Evolutionary conservation across 75 land plant genomes (phyloP).

Genomic region (Larix kaempferi): DNA sequence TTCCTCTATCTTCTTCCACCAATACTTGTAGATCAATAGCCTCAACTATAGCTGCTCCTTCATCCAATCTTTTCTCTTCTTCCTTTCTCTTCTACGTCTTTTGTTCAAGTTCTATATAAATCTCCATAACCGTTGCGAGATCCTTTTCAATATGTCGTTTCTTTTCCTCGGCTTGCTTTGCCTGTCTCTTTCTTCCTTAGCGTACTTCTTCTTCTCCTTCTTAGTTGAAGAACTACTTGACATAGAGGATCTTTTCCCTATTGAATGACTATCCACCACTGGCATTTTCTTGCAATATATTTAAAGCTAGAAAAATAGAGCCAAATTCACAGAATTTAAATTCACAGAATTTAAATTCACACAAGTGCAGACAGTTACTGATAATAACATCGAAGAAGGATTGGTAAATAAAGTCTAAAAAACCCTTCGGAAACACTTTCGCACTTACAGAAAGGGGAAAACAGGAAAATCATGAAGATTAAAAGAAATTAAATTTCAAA

Average conservation of each 20-base stretch:
- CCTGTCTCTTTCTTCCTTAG: slow-evolving; percentile 48
- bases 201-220: slow-evolving; percentile 53
- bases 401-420: too few species aligned
- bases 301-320: too few species aligned
- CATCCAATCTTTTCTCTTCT: slow-evolving; percentile 49
- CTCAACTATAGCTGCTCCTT: slow-evolving; percentile 51
- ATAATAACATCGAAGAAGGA: too few species aligned
- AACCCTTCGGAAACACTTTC: too few species aligned
- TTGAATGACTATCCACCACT: too few species aligned
- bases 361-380: too few species aligned
- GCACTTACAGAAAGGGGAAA: too few species aligned
- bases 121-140: slow-evolving; percentile 42
- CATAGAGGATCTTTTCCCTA: background rate
- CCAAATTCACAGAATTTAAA: too few species aligned
- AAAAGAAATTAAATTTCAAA: too few species aligned
- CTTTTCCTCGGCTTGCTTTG: slow-evolving; percentile 47
- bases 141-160: slow-evolving; percentile 49
- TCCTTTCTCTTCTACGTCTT: slow-evolving; percentile 49
- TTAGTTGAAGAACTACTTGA: slow-evolving; percentile 12
- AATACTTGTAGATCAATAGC: slow-evolving; percentile 42
- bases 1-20: background rate
- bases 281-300: too few species aligned
- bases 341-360: too few species aligned
- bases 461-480: too few species aligned
- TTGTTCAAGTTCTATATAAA: slow-evolving; percentile 48